Conservation (phyloP, 257 asterid genomes). For the Henckelia pumila region DNA sequence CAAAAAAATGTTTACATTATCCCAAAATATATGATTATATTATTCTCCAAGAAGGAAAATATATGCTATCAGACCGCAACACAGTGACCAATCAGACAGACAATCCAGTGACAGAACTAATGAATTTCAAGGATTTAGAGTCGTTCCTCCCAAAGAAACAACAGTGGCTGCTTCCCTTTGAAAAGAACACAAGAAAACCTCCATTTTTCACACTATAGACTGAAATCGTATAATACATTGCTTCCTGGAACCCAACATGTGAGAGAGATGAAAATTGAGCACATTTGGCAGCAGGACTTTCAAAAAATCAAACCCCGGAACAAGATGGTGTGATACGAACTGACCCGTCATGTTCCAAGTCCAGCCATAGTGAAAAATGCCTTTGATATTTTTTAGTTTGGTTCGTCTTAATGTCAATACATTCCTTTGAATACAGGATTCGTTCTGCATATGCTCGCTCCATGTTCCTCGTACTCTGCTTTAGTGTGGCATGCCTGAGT, state of each 20-base stretch:
- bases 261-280: constrained; percentile 19
- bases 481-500: constrained; percentile 94
- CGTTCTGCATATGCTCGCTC: constrained; percentile 95
- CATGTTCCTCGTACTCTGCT: constrained; percentile 93
- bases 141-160: neutral
- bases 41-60: no score
- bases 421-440: constrained; percentile 97
- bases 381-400: constrained; percentile 16
- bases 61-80: neutral
- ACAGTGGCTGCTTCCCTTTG: constrained; percentile 21
- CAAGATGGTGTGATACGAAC: neutral
- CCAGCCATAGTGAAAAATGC: constrained; percentile 7
- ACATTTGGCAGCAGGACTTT: constrained; percentile 18
- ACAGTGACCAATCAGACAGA: neutral
- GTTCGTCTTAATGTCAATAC: constrained; percentile 48
- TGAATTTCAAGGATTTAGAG: neutral
- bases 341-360: constrained; percentile 4
- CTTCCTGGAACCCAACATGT: constrained; percentile 25
- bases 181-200: constrained; percentile 36
- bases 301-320: constrained; percentile 7
- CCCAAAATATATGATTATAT: no score
- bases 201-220: constrained; percentile 22
- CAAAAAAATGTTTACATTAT: no score
- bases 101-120: neutral
- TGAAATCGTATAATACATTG: constrained; percentile 31